A percentile compares a stretch with the other conserved stretches of the same genome.
These are phyloP conservation scores for Globisporangium barbulae DNA, from an alignment of 352 stramenopile genomes.

Conservation along the genomic window DNA sequence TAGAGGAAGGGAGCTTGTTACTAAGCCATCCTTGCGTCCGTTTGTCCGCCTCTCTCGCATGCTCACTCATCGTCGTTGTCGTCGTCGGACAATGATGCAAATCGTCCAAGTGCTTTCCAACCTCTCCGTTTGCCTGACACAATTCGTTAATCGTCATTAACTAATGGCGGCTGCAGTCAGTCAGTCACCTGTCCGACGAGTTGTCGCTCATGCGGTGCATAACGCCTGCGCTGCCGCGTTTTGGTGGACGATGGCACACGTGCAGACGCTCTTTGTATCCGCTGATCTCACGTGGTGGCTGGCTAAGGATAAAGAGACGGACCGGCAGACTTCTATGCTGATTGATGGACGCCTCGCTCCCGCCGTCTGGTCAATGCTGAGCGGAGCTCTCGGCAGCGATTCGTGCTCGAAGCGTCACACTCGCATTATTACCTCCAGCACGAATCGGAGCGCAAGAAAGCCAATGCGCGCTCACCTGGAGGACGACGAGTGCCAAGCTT, in stretches of 20 bases:
- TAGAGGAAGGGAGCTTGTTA: no score
- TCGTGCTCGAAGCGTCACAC: background rate
- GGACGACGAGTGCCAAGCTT: slow-evolving; percentile 6
- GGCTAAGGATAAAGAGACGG: background rate
- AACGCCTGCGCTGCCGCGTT: background rate
- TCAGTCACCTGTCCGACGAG: background rate
- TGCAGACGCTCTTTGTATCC: background rate
- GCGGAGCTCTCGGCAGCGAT: background rate
- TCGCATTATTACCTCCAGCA: slow-evolving; percentile 1
- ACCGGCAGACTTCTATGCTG: background rate
- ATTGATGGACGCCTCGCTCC: background rate
- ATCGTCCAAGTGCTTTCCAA: background rate
- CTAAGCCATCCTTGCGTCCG: background rate
- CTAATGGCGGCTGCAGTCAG: background rate
- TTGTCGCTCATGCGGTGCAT: background rate
- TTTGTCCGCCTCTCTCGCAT: background rate
- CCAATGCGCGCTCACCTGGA: slow-evolving; percentile 11
- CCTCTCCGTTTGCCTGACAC: background rate
- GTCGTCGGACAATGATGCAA: background rate
- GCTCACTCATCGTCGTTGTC: no score
- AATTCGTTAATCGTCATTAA: background rate
- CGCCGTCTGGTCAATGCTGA: background rate
- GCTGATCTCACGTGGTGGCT: background rate
- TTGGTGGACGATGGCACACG: slow-evolving; percentile 3
- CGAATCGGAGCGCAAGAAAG: background rate